Base-by-base conservation (phyloP, 768 basidiomycete genomes). In the Hypholoma sublateritium region DNA sequence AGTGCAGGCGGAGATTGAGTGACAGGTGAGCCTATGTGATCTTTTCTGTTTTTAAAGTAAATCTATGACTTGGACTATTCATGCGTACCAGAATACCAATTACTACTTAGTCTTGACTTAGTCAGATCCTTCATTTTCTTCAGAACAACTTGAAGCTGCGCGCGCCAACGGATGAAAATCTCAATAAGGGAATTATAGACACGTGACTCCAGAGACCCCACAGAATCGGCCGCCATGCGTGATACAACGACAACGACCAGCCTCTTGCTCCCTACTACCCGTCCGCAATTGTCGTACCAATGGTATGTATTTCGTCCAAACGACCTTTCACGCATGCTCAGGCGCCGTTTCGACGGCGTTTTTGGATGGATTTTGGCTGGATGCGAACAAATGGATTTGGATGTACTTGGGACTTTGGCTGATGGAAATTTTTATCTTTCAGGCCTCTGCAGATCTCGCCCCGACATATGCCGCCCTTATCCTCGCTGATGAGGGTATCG, bases 391-490 rank as follows among this genome's bases (percentile, higher is more conserved):
- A 32, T 25, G 37, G 48, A 34, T 56, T 16, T 61, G 64, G 69
- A 69, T 70, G 66, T 49, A 49, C 49, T 59, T 59, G 50, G 55
- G 37, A 28, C 51, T 43, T 22, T 37, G 50, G 46, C 59, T 63
- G 59, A 65, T 58, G 43, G n/a, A 42, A 39, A 24, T 54, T 58
- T 49, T 22, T 6, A 17, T 12, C 35, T 22, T 45, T 24, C 58
- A 80, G 80, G 76, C 79, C 65, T 75, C 82, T 69, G 58, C 71
- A 53, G 96, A 98, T 72, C 91, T 96, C 71, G 93, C 95, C 66
- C 80, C 95, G 61, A 91, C 95, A 66, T 98, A 98, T 80, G 95
- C 96, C 70, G 92, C 94, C 65, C 90, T 99, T 69, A 98, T 98
- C 78, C 93, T 98, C 71, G 95, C 95, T 65, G 97, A 98, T 79